Evolutionary conservation across 164 flowering plant species (phyloP).

Genomic region (Piper betle): DNA sequence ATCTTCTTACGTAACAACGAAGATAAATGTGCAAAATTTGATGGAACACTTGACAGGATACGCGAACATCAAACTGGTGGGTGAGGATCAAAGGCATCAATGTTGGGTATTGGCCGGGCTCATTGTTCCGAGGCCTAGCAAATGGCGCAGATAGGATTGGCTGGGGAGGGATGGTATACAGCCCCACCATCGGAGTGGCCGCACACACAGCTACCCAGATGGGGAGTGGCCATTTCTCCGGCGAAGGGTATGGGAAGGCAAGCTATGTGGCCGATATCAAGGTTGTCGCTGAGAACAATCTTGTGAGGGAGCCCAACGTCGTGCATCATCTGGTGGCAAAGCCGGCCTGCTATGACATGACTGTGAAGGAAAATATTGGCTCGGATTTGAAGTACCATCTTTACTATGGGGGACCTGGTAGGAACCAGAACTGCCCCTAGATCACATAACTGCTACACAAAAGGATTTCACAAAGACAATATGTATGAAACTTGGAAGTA

Average conservation of each 20-base stretch:
- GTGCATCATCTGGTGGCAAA: background rate
- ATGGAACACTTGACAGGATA: background rate
- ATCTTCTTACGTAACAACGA: background rate
- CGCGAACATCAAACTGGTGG: background rate
- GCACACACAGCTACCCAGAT: background rate
- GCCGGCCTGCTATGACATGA: background rate
- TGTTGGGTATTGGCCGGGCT: background rate
- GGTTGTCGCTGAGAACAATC: background rate
- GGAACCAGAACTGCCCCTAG: background rate
- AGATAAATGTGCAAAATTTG: background rate
- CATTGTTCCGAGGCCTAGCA: background rate
- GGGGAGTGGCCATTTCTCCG: background rate
- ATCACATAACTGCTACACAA: too few relatives aligned
- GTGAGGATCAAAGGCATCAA: background rate
- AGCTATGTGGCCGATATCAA: background rate
- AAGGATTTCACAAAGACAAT: too few relatives aligned
- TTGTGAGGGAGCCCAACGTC: background rate
- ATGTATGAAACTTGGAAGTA: too few relatives aligned
- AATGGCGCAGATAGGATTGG: background rate
- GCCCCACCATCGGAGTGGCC: background rate
- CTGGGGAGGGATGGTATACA: constrained; percentile 1
- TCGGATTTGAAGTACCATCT: background rate
- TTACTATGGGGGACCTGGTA: background rate
- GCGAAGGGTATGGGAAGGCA: background rate
- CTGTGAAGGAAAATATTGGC: background rate